These are phyloP conservation scores for Casaregolazyma lundiana DNA, from an alignment of 1,139 yeast species.

Conservation along the genomic window DNA sequence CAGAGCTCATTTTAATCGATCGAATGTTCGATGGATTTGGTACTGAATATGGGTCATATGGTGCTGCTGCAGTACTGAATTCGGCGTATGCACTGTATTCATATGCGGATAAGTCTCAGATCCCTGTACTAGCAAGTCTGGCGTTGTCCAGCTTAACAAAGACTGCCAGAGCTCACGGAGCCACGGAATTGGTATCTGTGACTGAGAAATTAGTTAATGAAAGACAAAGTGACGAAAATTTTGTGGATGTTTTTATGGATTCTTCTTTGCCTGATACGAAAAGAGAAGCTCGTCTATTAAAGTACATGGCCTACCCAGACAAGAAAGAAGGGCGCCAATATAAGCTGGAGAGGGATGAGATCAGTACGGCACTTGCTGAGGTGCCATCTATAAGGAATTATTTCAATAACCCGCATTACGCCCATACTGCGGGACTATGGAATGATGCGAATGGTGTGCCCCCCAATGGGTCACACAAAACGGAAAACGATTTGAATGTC, in stretches of 20 bases:
- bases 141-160: background rate
- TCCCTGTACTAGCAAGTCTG: background rate
- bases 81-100: conserved; percentile 3
- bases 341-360: background rate
- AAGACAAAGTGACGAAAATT: background rate
- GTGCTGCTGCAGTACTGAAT: conserved; percentile 7
- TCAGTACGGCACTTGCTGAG: background rate
- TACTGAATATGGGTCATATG: conserved; percentile 1
- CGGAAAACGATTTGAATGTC: conserved; percentile 1
- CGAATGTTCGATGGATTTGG: conserved; percentile 22
- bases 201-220: background rate
- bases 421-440: background rate
- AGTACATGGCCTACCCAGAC: background rate
- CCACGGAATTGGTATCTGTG: background rate
- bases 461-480: background rate
- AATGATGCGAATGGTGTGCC: background rate
- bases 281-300: background rate
- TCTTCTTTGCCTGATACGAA: background rate
- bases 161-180: background rate
- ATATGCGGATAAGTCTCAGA: background rate
- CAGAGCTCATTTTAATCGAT: conserved; percentile 12
- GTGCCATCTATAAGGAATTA: background rate
- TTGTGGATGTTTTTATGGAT: background rate
- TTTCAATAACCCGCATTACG: background rate
- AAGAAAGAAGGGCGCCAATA: background rate